A percentile compares a stretch with the other conserved stretches of the same genome.
These are phyloP conservation scores for Camellia oleifera DNA, from an alignment of 179 eudicot genomes.

Conservation along the genomic window DNA sequence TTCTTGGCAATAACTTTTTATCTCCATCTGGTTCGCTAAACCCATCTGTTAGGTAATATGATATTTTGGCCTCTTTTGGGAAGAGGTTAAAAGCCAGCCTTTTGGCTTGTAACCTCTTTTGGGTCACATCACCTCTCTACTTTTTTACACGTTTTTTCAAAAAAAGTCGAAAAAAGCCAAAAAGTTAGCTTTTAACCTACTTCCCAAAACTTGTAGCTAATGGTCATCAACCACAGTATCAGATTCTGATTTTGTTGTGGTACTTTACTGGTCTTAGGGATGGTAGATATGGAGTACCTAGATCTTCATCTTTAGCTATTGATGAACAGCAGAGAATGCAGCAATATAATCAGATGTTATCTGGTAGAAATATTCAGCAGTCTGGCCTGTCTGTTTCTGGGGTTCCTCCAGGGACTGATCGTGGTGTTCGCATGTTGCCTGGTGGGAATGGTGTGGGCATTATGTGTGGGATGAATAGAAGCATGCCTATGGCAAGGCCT, in stretches of 20 bases:
- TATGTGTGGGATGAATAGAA: conserved; percentile 58
- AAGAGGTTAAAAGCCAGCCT: too few species aligned
- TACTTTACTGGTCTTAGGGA: conserved; percentile 35
- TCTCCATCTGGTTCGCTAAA: conserved; percentile 56
- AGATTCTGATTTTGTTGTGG: not conserved
- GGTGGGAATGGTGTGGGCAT: conserved; percentile 65
- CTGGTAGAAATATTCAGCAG: conserved; percentile 69
- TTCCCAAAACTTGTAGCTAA: not conserved
- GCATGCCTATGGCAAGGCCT: conserved; percentile 58
- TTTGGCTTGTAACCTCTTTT: too few species aligned
- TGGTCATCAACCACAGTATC: not conserved
- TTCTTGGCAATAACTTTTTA: conserved; percentile 49
- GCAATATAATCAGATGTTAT: conserved; percentile 59
- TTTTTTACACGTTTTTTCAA: too few species aligned
- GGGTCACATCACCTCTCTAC: too few species aligned
- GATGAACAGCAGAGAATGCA: conserved; percentile 91
- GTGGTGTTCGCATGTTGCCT: conserved; percentile 59
- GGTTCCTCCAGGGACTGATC: conserved; percentile 62
- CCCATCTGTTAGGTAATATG: conserved; percentile 52
- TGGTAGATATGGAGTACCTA: conserved; percentile 60
- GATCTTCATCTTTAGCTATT: conserved; percentile 60
- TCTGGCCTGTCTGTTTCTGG: conserved; percentile 57
- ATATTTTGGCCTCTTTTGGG: not conserved
- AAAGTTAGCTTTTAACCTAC: too few species aligned
- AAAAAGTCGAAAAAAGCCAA: too few species aligned